phyloP scores from a whole-genome alignment of 495 filamentous ascomycete genomes.

The Neurospora tetraspora region DNA sequence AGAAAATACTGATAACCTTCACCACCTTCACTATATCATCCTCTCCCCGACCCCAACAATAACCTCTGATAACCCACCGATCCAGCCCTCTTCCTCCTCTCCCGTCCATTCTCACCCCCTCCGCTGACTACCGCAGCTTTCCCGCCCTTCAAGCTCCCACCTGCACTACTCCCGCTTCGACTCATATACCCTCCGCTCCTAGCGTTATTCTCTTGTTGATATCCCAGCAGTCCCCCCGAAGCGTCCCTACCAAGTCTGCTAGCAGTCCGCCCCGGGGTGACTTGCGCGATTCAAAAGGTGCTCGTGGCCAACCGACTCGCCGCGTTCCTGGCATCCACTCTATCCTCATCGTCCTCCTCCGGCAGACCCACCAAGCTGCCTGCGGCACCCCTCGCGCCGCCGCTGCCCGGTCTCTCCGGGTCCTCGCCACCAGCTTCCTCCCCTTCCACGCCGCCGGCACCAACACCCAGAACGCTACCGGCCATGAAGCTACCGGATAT shows the following conservation, averaged over 20 bases:
- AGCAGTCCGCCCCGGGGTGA: not conserved
- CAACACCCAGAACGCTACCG: constrained; percentile 29
- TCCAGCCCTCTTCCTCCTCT: not conserved
- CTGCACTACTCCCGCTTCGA: not conserved
- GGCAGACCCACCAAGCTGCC: constrained; percentile 45
- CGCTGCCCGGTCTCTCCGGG: constrained; percentile 46
- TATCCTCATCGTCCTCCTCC: constrained; percentile 88
- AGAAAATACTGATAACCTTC: not conserved
- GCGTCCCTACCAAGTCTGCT: not conserved
- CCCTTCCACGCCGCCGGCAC: constrained; percentile 34
- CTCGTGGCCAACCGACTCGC: constrained; percentile 87
- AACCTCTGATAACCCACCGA: not conserved
- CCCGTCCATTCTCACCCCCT: not conserved
- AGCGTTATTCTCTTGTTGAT: not conserved
- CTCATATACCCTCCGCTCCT: not conserved
- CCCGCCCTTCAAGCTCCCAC: not conserved
- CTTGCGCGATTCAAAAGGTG: constrained; percentile 53
- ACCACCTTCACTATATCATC: not conserved
- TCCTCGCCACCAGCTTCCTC: constrained; percentile 22
- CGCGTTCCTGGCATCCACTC: constrained; percentile 89
- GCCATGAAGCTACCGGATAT: constrained; percentile 60
- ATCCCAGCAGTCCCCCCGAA: not conserved
- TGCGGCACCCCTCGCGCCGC: constrained; percentile 35
- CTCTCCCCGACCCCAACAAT: not conserved
- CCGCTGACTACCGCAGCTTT: not conserved